These are phyloP conservation scores for Nymphaea colorata DNA, from an alignment of 164 flowering plant species.

Conservation along the genomic window DNA sequence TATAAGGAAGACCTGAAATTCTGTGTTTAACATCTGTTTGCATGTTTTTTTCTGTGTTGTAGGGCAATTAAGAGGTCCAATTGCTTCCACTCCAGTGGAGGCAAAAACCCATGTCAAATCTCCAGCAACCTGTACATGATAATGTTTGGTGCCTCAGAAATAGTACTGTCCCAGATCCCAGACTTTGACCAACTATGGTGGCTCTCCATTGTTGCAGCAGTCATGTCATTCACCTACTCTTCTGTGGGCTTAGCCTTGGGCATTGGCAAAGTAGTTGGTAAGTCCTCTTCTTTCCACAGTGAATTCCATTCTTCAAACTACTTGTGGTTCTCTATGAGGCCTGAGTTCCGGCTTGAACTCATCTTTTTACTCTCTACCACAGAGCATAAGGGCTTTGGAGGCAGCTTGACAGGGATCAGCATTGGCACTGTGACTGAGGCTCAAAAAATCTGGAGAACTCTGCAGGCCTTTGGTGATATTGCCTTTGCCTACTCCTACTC, in stretches of 20 bases:
- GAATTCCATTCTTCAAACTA: not conserved
- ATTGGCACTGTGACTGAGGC: slow-evolving; percentile 17
- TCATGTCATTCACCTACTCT: slow-evolving; percentile 62
- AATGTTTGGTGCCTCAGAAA: slow-evolving; percentile 28
- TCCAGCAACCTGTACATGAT: slow-evolving; percentile 33
- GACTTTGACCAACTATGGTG: slow-evolving; percentile 55
- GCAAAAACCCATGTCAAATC: slow-evolving; percentile 1
- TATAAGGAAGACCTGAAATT: too few relatives aligned
- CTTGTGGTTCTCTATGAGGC: not conserved
- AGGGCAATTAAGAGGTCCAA: slow-evolving; percentile 53
- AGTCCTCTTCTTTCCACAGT: not conserved
- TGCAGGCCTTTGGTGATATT: slow-evolving; percentile 65
- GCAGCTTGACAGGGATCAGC: slow-evolving; percentile 53
- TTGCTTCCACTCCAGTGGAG: slow-evolving; percentile 38
- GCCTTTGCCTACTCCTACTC: slow-evolving; percentile 77
- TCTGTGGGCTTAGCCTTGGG: slow-evolving; percentile 46
- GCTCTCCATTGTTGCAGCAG: slow-evolving; percentile 54
- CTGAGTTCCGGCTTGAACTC: not conserved
- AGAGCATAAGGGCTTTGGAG: slow-evolving; percentile 28
- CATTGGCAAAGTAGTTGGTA: slow-evolving; percentile 50
- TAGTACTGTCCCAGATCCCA: slow-evolving; percentile 42
- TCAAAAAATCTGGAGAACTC: slow-evolving; percentile 52
- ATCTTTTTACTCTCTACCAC: not conserved
- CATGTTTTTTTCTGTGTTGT: slow-evolving; percentile 1
- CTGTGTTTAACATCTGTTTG: not conserved